A percentile compares a stretch with the other conserved stretches of the same genome.
Conservation (phyloP, 2,329 filamentous ascomycete species). For the Fusarium sarcochroum region DNA sequence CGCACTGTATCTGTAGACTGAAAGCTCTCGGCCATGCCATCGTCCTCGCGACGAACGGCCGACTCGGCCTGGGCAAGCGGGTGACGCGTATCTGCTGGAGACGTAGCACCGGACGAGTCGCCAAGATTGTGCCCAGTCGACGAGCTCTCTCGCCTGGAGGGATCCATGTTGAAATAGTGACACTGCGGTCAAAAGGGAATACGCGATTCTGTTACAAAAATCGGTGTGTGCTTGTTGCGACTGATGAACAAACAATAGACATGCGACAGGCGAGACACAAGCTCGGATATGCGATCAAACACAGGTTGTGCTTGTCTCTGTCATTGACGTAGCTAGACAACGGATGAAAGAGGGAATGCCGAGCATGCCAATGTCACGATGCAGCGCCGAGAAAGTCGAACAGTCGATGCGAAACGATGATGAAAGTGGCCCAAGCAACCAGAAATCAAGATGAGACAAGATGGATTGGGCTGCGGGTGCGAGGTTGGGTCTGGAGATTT, state of each 20-base stretch:
- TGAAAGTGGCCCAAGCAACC: constrained; percentile 30
- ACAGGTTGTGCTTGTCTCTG: constrained; percentile 28
- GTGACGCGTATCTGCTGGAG: constrained; percentile 65
- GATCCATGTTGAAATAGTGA: constrained; percentile 59
- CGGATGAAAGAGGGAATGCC: constrained; percentile 46
- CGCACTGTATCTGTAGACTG: constrained; percentile 73
- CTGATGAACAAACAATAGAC: constrained; percentile 19
- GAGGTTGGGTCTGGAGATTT: constrained; percentile 22
- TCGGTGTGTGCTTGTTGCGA: constrained; percentile 19
- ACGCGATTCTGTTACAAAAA: constrained; percentile 19
- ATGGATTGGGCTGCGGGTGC: constrained; percentile 23
- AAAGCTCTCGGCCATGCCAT: constrained; percentile 66
- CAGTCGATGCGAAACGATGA: constrained; percentile 33
- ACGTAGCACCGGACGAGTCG: constrained; percentile 57
- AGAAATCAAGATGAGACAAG: constrained; percentile 12
- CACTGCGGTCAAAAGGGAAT: constrained; percentile 22
- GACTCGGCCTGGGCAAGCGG: constrained; percentile 57
- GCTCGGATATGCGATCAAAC: constrained; percentile 15
- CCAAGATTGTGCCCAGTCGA: constrained; percentile 55
- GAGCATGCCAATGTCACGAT: constrained; percentile 48
- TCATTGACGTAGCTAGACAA: constrained; percentile 27
- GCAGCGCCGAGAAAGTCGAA: constrained; percentile 33
- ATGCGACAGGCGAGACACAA: constrained; percentile 7
- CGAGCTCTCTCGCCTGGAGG: constrained; percentile 52
- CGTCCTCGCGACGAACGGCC: constrained; percentile 56